phyloP scores from a whole-genome alignment of 371 early-diverging fungal genomes.

The Rhizopus delemar region DNA sequence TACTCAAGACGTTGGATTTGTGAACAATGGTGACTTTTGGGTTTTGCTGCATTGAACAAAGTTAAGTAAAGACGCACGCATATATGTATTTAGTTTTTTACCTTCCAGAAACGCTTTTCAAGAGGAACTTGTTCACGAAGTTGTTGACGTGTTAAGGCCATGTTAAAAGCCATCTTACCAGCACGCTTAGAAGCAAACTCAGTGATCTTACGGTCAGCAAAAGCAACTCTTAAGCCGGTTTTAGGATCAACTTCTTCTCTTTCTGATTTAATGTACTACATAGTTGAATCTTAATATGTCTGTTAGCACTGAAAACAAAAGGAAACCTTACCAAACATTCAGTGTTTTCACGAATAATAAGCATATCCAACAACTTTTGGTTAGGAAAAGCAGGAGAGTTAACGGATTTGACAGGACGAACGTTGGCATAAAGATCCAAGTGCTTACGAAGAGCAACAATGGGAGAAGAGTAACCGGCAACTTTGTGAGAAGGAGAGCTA shows the following conservation, averaged over 20 bases:
- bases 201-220: constrained; percentile 87
- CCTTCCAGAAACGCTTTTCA: constrained; percentile 65
- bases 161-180: constrained; percentile 84
- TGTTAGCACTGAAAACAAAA: neutral
- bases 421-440: constrained; percentile 92
- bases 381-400: constrained; percentile 59
- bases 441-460: constrained; percentile 92
- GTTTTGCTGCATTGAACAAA: constrained; percentile 28
- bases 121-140: constrained; percentile 64
- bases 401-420: constrained; percentile 83
- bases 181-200: constrained; percentile 85
- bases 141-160: constrained; percentile 80
- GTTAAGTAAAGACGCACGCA: neutral
- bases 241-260: constrained; percentile 65
- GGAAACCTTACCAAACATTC: constrained; percentile 81
- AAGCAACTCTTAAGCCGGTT: constrained; percentile 72
- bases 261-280: constrained; percentile 85
- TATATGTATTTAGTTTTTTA: constrained; percentile 13
- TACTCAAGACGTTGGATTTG: constrained; percentile 92
- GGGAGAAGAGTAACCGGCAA: constrained; percentile 94
- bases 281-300: neutral
- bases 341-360: constrained; percentile 96
- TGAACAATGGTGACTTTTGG: constrained; percentile 93
- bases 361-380: constrained; percentile 83
- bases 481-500: constrained; percentile 95